These are phyloP conservation scores for Garcia nutans DNA, from an alignment of 345 rosid genomes.

Conservation along the genomic window DNA sequence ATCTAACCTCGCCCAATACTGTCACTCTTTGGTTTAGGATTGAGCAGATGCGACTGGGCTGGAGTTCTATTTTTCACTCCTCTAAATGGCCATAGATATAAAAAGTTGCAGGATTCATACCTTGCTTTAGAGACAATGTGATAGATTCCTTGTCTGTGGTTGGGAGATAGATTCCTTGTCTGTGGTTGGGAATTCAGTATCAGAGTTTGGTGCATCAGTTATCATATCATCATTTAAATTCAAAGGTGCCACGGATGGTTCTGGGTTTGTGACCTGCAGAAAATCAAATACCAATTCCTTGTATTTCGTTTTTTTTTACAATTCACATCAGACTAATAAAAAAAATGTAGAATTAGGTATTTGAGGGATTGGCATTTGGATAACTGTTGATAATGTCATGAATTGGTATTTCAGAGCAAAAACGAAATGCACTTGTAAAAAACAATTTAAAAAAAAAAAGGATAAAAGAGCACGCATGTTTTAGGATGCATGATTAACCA, in stretches of 20 bases:
- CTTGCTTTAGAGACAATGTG: constrained; percentile 35
- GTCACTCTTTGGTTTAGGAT: neutral
- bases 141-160: constrained; percentile 18
- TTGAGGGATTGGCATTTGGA: neutral
- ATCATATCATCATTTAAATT: constrained; percentile 39
- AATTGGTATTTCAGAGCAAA: neutral
- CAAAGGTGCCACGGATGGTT: constrained; percentile 28
- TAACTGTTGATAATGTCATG: neutral
- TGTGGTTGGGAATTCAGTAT: constrained; percentile 19
- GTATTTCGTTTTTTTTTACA: too few species aligned
- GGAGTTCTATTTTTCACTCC: neutral
- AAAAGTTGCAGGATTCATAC: constrained; percentile 26
- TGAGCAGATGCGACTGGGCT: neutral
- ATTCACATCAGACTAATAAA: neutral
- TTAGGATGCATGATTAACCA: neutral
- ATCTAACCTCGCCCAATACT: neutral
- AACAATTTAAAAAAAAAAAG: neutral
- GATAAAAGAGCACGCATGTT: neutral
- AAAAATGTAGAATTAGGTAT: neutral
- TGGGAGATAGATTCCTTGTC: constrained; percentile 21
- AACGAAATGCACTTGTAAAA: neutral
- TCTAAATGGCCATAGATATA: neutral
- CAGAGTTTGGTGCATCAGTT: constrained; percentile 27
- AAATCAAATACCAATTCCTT: constrained; percentile 11
- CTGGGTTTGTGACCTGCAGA: constrained; percentile 38